Percentiles rank a stretch among this genome's conserved stretches.
These are phyloP conservation scores for Pseudopyrenochaeta lycopersici DNA, from an alignment of 2,329 filamentous ascomycete genomes.

Conservation along the genomic window DNA sequence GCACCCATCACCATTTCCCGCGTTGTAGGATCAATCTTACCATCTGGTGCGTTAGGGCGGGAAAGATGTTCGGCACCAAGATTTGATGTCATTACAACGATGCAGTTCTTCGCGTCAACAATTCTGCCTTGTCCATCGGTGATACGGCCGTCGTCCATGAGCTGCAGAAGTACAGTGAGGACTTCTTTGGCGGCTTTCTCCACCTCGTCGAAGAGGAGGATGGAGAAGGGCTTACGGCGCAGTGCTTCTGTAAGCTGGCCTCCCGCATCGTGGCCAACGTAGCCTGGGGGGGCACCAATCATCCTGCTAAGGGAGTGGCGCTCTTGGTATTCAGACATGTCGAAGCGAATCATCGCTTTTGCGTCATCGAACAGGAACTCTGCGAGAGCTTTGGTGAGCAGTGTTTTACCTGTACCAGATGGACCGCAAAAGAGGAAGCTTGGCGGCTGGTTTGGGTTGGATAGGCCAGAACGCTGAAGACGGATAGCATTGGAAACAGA, in stretches of 20 bases:
- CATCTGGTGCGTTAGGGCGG: constrained; percentile 78
- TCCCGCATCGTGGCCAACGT: constrained; percentile 94
- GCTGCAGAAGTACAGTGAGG: constrained; percentile 94
- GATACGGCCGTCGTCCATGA: constrained; percentile 99
- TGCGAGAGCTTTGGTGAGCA: constrained; percentile 94
- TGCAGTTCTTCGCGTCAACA: constrained; percentile 96
- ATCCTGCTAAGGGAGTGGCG: constrained; percentile 93
- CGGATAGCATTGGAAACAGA: constrained; percentile 96
- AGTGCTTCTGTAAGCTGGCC: constrained; percentile 95
- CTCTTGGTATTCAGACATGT: constrained; percentile 99
- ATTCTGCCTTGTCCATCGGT: constrained; percentile 96
- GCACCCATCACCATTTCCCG: constrained; percentile 89
- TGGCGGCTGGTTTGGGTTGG: constrained; percentile 95
- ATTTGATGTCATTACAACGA: constrained; percentile 99
- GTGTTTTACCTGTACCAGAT: constrained; percentile 96
- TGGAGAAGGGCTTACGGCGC: constrained; percentile 94
- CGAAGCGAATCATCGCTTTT: constrained; percentile 97
- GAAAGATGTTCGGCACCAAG: constrained; percentile 93
- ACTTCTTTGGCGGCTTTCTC: constrained; percentile 99
- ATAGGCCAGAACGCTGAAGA: constrained; percentile 90
- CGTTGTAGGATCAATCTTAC: constrained; percentile 85
- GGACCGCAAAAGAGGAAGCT: constrained; percentile 99
- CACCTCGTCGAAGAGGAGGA: constrained; percentile 96
- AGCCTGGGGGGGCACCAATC: constrained; percentile 97
- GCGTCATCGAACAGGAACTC: constrained; percentile 98